phyloP scores from a whole-genome alignment of 2,329 filamentous ascomycete species.

The Ascochyta pisi region DNA sequence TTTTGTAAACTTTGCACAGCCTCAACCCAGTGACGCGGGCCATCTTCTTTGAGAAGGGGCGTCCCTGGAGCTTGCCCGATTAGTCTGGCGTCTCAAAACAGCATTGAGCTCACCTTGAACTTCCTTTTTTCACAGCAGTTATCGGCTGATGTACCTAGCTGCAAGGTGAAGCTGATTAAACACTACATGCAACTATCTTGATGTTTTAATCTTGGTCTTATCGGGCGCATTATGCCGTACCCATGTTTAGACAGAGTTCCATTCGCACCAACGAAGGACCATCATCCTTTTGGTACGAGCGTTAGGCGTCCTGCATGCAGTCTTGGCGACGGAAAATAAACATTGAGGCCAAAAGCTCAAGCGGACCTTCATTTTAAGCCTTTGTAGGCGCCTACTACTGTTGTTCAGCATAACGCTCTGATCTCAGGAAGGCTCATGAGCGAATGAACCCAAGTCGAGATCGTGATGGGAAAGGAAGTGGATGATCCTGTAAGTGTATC shows the following conservation, averaged over 20 bases:
- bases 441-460: neutral
- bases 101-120: neutral
- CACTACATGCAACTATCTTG: neutral
- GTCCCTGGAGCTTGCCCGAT: constrained; percentile 1
- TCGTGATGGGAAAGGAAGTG: constrained; percentile 7
- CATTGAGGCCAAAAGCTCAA: neutral
- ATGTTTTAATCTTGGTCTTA: neutral
- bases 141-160: neutral
- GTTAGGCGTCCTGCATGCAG: constrained; percentile 4
- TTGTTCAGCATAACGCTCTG: neutral
- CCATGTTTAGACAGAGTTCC: neutral
- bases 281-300: neutral
- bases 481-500: constrained; percentile 1
- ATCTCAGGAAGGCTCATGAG: neutral
- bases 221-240: neutral
- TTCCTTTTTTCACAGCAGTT: neutral
- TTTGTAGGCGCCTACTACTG: neutral
- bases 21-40: neutral
- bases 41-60: neutral
- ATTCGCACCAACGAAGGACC: neutral
- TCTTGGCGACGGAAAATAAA: constrained; percentile 3
- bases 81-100: neutral
- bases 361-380: neutral
- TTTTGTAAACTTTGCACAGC: constrained; percentile 3
- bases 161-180: neutral